Percentiles rank a stretch among this genome's conserved stretches.
Evolutionary conservation across 2,329 filamentous ascomycete species (phyloP).

Genomic region (Orbilia blumenaviensis): DNA sequence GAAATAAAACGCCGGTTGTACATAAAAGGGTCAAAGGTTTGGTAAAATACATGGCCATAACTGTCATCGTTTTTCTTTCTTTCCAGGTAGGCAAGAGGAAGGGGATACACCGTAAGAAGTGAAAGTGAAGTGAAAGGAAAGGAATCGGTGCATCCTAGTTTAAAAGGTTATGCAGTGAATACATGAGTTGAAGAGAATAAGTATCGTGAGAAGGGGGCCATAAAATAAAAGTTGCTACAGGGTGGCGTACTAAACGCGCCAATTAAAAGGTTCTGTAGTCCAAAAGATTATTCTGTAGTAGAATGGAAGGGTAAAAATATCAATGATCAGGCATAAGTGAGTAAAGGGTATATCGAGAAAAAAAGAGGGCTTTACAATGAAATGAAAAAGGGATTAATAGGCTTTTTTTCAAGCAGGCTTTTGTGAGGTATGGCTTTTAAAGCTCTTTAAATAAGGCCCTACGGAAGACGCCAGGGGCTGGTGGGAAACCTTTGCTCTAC

Average conservation of each 20-base stretch:
- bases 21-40: not conserved
- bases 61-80: too few relatives aligned
- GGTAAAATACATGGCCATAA: not conserved
- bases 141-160: slow-evolving; percentile 17
- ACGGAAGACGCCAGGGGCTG: too few relatives aligned
- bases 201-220: slow-evolving; percentile 31
- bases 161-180: slow-evolving; percentile 19
- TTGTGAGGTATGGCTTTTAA: slow-evolving; percentile 28
- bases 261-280: slow-evolving; percentile 21
- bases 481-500: slow-evolving; percentile 1
- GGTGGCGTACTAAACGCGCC: slow-evolving; percentile 28
- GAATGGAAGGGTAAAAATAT: slow-evolving; percentile 22
- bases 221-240: slow-evolving; percentile 30
- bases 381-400: slow-evolving; percentile 14
- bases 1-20: slow-evolving; percentile 9
- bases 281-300: slow-evolving; percentile 17
- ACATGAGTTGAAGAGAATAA: slow-evolving; percentile 24
- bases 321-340: slow-evolving; percentile 7
- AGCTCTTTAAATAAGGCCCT: not conserved
- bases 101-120: slow-evolving; percentile 19
- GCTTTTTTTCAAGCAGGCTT: not conserved
- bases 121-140: slow-evolving; percentile 20
- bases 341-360: slow-evolving; percentile 46
- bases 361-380: slow-evolving; percentile 31
- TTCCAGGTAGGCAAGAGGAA: slow-evolving; percentile 1